Conservation (phyloP, 2,329 filamentous ascomycete genomes). For the Colletotrichum sp. region DNA sequence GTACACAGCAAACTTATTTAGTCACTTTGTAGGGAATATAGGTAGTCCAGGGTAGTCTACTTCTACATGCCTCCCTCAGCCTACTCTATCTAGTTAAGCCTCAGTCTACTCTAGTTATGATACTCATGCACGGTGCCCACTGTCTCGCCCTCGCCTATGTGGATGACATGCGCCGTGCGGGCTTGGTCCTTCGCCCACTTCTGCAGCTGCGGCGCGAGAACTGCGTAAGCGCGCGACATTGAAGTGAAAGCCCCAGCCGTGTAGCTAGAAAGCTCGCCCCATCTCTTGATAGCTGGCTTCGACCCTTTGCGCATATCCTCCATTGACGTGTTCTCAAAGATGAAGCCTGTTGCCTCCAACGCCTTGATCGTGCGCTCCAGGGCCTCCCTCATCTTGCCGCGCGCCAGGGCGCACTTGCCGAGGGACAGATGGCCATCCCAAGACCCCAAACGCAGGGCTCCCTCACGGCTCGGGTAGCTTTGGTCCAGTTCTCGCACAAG, state of each 20-base stretch:
- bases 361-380: constrained; percentile 25
- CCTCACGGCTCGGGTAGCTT: constrained; percentile 18
- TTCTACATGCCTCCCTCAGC: no score
- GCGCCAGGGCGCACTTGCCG: background rate
- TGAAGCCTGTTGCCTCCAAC: constrained; percentile 30
- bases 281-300: constrained; percentile 24
- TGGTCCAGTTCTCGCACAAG: constrained; percentile 26
- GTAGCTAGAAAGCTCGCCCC: constrained; percentile 23
- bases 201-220: constrained; percentile 26
- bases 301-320: background rate
- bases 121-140: background rate
- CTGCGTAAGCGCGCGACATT: constrained; percentile 21
- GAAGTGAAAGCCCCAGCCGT: constrained; percentile 16
- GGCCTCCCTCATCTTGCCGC: background rate
- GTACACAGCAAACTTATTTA: no score
- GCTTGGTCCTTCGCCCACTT: constrained; percentile 22
- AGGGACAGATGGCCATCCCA: constrained; percentile 25
- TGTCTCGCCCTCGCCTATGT: constrained; percentile 26
- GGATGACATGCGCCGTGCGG: constrained; percentile 26
- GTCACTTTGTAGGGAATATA: no score
- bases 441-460: constrained; percentile 21
- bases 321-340: constrained; percentile 19
- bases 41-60: no score
- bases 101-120: background rate
- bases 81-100: no score